These are phyloP conservation scores for Daldinia caldariorum DNA, from an alignment of 495 filamentous ascomycete species.

Conservation along the genomic window DNA sequence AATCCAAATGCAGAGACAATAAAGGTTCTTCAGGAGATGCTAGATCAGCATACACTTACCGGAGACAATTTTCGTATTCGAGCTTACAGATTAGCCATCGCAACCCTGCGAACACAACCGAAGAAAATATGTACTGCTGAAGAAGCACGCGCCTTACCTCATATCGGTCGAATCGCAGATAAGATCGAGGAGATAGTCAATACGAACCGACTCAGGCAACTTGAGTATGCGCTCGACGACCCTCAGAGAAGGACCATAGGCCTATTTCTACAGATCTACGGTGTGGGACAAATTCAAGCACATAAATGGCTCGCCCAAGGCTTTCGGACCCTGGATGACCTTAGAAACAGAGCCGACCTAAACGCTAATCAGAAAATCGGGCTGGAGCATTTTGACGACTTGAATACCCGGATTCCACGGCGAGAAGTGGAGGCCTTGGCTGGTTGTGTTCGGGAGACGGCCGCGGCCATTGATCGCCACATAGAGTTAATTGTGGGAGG, in stretches of 20 bases:
- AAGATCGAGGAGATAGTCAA: conserved; percentile 92
- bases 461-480: conserved; percentile 66
- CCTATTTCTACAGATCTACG: conserved; percentile 80
- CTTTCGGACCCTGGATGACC: conserved; percentile 76
- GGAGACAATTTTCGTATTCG: conserved; percentile 82
- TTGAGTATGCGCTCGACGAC: conserved; percentile 74
- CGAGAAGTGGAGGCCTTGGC: conserved; percentile 78
- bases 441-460: conserved; percentile 69
- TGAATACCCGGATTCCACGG: conserved; percentile 83
- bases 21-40: conserved; percentile 81
- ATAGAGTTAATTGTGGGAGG: conserved; percentile 78
- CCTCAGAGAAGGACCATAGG: conserved; percentile 70
- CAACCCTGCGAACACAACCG: conserved; percentile 72
- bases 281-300: conserved; percentile 76
- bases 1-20: conserved; percentile 80
- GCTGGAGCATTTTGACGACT: conserved; percentile 83
- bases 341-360: conserved; percentile 71
- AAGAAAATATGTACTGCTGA: conserved; percentile 71
- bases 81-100: conserved; percentile 84
- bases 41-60: conserved; percentile 77
- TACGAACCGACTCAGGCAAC: conserved; percentile 76
- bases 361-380: conserved; percentile 80
- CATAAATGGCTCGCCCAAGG: conserved; percentile 82
- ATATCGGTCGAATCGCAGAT: conserved; percentile 79
- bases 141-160: conserved; percentile 73